Base-by-base conservation (phyloP, 2,329 filamentous ascomycete genomes). In the Arthrobotrys entomopaga region DNA sequence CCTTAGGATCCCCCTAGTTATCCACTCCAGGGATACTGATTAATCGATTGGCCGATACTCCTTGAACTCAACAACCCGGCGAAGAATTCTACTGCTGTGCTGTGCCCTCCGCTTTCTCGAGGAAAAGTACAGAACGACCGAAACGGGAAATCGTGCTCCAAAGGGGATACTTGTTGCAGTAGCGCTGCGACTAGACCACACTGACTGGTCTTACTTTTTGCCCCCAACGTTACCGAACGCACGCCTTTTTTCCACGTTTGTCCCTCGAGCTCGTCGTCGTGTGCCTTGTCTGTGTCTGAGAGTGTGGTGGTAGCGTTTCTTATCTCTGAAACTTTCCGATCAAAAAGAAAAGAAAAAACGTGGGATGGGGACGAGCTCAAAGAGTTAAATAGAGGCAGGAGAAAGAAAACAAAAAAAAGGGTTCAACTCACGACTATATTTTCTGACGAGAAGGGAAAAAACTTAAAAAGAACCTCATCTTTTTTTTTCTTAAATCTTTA, bases 311-410 rank as follows among this genome's bases (percentile, higher is more conserved):
- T 29, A 49, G 60, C 56, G 61, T 19, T 48, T 43, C 70, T 74
- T 74, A 74, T 74, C 69, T 73, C 42, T 74, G 57, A 67, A 72
- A 67, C 70, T 46, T 74, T 67, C 70, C 70, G 70, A 66, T 15
- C 59, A 34, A 3, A 26, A 26, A 26, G 6, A 34, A 34, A 34
- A 10, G n/a, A n/a, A 8, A 54, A 49, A 74, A 64, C 70, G 70
- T 74, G 70, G 70, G 70, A 74, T 66, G 53, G 40, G 16, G 52
- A 69, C 59, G 65, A 69, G 59, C 58, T 61, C 34, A 29, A 56
- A 70, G 50, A 48, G 70, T 58, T 67, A 67, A 74, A 74, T 74
- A 67, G 70, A 74, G 29, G 70, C 54, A 58, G 56, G 63, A 74
- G 63, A 74, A 66, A 50, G 43, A 57, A 29, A 52, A 34, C 10